phyloP scores from a whole-genome alignment of 495 filamentous ascomycete genomes.

The Margaritispora aquatica region DNA sequence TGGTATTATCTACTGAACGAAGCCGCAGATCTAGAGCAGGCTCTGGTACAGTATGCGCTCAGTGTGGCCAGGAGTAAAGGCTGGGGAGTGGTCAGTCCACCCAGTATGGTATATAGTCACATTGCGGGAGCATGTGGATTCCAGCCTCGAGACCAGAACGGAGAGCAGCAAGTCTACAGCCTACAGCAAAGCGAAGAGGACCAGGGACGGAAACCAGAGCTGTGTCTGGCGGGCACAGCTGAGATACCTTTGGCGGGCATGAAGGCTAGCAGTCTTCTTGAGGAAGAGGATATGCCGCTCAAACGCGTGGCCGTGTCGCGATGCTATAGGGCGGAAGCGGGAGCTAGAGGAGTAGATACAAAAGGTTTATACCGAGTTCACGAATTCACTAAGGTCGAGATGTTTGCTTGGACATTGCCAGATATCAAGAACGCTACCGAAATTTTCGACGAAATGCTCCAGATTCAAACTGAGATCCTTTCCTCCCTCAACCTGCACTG shows the following conservation, averaged over 20 bases:
- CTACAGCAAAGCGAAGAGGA: constrained; percentile 58
- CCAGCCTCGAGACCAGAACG: constrained; percentile 82
- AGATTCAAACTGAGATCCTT: constrained; percentile 80
- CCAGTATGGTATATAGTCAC: constrained; percentile 87
- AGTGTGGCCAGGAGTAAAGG: constrained; percentile 51
- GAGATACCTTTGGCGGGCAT: constrained; percentile 93
- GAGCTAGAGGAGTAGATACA: constrained; percentile 77
- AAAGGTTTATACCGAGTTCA: constrained; percentile 98
- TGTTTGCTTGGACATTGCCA: constrained; percentile 80
- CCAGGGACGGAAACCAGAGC: constrained; percentile 53
- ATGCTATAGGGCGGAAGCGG: constrained; percentile 92
- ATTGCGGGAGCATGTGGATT: constrained; percentile 89
- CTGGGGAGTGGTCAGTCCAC: constrained; percentile 73
- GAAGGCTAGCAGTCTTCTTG: constrained; percentile 66
- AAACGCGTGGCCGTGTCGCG: constrained; percentile 78
- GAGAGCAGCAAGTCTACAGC: constrained; percentile 84
- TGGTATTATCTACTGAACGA: constrained; percentile 95
- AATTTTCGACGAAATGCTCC: constrained; percentile 76
- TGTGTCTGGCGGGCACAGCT: constrained; percentile 77
- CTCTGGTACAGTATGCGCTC: constrained; percentile 81
- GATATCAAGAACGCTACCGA: constrained; percentile 36
- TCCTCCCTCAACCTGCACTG: constrained; percentile 71
- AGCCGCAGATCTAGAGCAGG: constrained; percentile 85
- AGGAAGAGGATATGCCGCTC: constrained; percentile 57
- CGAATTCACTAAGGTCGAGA: constrained; percentile 97